Evolutionary conservation across 2,329 filamentous ascomycete genomes (phyloP), one percentile per base, ranked within the genome.

Genomic region (Exophiala xenobiotica): DNA sequence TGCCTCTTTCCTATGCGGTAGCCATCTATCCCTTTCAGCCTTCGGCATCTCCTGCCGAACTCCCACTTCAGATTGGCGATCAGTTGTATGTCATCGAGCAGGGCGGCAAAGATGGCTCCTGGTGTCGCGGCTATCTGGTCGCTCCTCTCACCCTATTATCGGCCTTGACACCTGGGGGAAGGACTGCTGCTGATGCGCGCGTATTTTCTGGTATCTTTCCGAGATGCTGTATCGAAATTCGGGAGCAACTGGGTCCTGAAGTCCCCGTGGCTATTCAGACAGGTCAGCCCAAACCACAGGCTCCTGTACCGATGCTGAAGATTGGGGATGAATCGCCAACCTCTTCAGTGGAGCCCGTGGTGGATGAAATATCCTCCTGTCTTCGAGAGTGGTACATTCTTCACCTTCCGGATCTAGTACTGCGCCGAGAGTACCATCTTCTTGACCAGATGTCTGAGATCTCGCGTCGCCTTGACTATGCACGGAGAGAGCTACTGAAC

Each of bases 191-290:
- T 24, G 92, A 97, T 73, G 90, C 92, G 53, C 85, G 93, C 59
- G 93, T 99, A 52, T 99, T 97, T 68, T 96, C 91, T n/a, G 93
- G 93, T 63, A 95, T 99, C 64, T 99, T 99, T 67, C 93, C 93
- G 8, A 82, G 88, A 60, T 93, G 86, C 68, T 99, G 92, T 64
- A 92, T 99, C 51, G 90, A 99, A 70, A 86, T 99, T 53, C 85
- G 92, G 60, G 93, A 99, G 73, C 84, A 96, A 48, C 79, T 99
- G 27, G 90, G 88, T 54, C 27, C 45, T 12, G 49, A 46, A 40
- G 42, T 51, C 26, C 26, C 39, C 5, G 14, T 35, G 14, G 35
- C 38, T 11, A 33, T 24, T 14, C 41, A 57, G 33, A 44, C 49
- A 4, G 53, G 49, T 27, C 50, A 54, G n/a, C 33, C 45, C 18